Conservation (phyloP, 2,329 filamentous ascomycete genomes). For the Acrodontium crateriforme region DNA sequence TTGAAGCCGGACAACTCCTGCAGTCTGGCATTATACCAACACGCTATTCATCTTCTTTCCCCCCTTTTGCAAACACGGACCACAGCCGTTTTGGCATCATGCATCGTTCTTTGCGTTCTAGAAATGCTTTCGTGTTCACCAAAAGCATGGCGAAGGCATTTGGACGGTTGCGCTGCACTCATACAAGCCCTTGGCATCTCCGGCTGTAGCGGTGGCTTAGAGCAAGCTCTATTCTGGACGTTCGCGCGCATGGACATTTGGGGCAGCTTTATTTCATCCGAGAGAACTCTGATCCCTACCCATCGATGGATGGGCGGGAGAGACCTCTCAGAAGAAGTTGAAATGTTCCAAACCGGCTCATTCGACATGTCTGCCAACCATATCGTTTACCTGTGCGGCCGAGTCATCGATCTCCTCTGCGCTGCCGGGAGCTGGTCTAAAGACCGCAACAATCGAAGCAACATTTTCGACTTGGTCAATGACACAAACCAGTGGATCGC, state of each 20-base stretch:
- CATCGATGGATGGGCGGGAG: constrained; percentile 34
- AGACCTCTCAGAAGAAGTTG: constrained; percentile 24
- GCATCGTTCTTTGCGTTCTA: constrained; percentile 34
- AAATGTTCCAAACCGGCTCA: constrained; percentile 18
- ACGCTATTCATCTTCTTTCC: constrained; percentile 33
- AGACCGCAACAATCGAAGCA: constrained; percentile 7
- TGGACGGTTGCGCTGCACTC: constrained; percentile 43
- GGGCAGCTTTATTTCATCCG: constrained; percentile 40
- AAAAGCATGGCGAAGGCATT: constrained; percentile 40
- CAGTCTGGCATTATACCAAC: constrained; percentile 40
- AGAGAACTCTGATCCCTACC: constrained; percentile 36
- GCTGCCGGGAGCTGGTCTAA: constrained; percentile 18
- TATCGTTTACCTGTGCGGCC: constrained; percentile 42
- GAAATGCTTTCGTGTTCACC: constrained; percentile 37
- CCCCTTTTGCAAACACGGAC: constrained; percentile 31
- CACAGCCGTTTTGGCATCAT: constrained; percentile 33
- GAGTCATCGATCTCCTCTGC: constrained; percentile 24
- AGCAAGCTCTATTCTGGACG: constrained; percentile 45
- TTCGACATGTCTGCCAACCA: constrained; percentile 48
- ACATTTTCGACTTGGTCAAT: constrained; percentile 14
- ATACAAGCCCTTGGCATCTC: constrained; percentile 38
- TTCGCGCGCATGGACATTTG: constrained; percentile 46
- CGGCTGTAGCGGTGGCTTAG: constrained; percentile 37
- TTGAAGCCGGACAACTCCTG: constrained; percentile 31
- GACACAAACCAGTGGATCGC: constrained; percentile 19